Evolutionary conservation across 768 basidiomycete species (phyloP), one percentile per base, ranked within the genome.

Genomic region (Rhodotorula toruloides): DNA sequence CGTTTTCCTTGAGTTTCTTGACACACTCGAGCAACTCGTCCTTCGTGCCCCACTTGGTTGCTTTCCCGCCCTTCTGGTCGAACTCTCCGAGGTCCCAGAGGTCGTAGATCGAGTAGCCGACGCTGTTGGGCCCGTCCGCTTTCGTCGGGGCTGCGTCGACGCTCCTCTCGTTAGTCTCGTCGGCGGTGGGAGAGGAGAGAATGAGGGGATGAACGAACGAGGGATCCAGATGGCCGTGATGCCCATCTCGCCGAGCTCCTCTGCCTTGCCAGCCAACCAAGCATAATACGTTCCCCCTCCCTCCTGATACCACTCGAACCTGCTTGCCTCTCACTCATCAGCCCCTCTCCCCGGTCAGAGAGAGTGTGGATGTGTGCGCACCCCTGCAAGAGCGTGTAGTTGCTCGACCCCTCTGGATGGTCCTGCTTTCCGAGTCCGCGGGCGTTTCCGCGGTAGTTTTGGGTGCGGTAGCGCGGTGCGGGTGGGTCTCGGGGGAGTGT

Each of bases 151-250:
- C 74, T 77, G 58, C 8, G 16, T 39, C 22, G 0, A 37, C 31
- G 39, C 22, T 19, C n/a, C 47, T 32, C 32, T 58, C 40, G 40
- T 49, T 25, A 42, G 32, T 7, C 13, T 21, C 22, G 27, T 11
- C n/a, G 14, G 19, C 27, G 31, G 29, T 9, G 25, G 32, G 12
- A 14, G 29, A n/a, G 19, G 29, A 50, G 5, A 12, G 8, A 0
- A 49, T 17, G 16, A 54, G 40, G 42, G 56, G 31, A 57, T 47
- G 21, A 36, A 74, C 74, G 58, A 31, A 77, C 75, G 79, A 48
- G 78, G 77, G 21, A 79, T 62, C 79, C 79, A 80, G 50, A 76
- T 74, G 14, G 77, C 78, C 16, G 79, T 79, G 61, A 80, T 78
- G 44, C 79, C 79, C 64, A 76, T 76, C 21, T 68, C 71, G 10